Conservation (phyloP, 2,329 filamentous ascomycete genomes). For the Fusarium kyushuense region DNA sequence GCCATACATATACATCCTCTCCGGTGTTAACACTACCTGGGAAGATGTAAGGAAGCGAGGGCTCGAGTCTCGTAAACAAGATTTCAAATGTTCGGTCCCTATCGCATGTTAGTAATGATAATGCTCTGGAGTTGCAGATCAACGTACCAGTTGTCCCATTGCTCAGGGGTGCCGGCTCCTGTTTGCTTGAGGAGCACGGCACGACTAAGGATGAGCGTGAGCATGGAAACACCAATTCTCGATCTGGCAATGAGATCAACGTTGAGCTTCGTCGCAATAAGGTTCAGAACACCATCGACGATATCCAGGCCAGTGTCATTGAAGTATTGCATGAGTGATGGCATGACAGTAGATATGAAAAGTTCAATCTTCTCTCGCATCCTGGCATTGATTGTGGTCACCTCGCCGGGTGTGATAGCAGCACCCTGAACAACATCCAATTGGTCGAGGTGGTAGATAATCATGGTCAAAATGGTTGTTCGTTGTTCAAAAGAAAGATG, state of each 20-base stretch:
- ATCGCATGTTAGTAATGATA: conserved; percentile 50
- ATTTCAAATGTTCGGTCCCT: conserved; percentile 84
- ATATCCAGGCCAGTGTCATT: conserved; percentile 92
- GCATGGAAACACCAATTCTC: conserved; percentile 86
- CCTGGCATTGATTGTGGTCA: conserved; percentile 75
- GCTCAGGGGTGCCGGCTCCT: conserved; percentile 74
- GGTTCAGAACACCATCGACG: conserved; percentile 87
- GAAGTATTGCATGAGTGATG: conserved; percentile 88
- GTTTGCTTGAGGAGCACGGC: conserved; percentile 93
- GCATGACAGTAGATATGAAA: conserved; percentile 89
- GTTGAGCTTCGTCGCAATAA: conserved; percentile 86
- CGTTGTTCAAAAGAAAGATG: conserved; percentile 93
- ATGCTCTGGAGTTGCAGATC: background rate
- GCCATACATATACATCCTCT: conserved; percentile 97
- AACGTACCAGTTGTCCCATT: conserved; percentile 83
- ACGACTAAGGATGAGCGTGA: conserved; percentile 94
- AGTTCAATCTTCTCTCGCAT: conserved; percentile 93
- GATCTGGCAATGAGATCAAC: conserved; percentile 87
- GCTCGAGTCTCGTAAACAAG: conserved; percentile 89
- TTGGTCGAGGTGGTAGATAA: conserved; percentile 91
- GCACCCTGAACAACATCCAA: conserved; percentile 90
- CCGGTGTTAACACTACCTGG: conserved; percentile 89
- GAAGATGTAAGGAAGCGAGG: conserved; percentile 86
- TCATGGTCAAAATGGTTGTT: conserved; percentile 94
- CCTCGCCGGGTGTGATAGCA: conserved; percentile 78